These are phyloP conservation scores for Barnettozyma californica DNA, from an alignment of 805 yeast genomes.

Conservation along the genomic window DNA sequence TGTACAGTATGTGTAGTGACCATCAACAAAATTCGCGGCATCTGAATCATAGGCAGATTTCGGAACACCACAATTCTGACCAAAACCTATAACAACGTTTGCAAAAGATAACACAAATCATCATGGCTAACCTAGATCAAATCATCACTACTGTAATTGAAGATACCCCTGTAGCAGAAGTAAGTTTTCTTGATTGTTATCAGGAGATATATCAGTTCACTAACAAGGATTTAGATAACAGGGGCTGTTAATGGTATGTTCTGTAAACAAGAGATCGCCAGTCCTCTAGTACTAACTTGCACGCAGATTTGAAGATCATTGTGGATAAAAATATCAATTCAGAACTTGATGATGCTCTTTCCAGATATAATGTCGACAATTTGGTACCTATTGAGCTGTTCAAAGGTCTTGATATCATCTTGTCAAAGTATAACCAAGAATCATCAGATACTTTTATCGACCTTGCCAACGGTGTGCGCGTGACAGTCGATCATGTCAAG, in stretches of 20 bases:
- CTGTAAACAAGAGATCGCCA: not conserved
- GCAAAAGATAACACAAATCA: not conserved
- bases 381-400: constrained; percentile 26
- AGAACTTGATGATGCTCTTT: constrained; percentile 32
- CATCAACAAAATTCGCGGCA: not conserved
- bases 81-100: not conserved
- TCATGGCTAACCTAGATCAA: constrained; percentile 12
- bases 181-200: constrained; percentile 17
- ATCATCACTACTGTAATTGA: constrained; percentile 28
- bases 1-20: not conserved
- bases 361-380: constrained; percentile 36
- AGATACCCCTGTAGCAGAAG: constrained; percentile 58
- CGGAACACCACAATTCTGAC: not conserved
- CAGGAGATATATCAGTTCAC: not conserved
- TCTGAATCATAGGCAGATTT: not conserved
- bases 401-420: constrained; percentile 32
- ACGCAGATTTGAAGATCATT: constrained; percentile 37
- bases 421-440: constrained; percentile 46
- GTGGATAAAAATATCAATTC: constrained; percentile 35
- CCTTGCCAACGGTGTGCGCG: constrained; percentile 38
- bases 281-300: not conserved
- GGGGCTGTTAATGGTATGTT: constrained; percentile 32
- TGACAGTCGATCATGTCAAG: constrained; percentile 53
- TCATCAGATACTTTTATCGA: constrained; percentile 49
- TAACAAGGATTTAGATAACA: constrained; percentile 11